Percentiles rank a stretch among this genome's conserved stretches.
phyloP scores from a whole-genome alignment of 108 stramenopile species.

The Mediolabrus comicus region DNA sequence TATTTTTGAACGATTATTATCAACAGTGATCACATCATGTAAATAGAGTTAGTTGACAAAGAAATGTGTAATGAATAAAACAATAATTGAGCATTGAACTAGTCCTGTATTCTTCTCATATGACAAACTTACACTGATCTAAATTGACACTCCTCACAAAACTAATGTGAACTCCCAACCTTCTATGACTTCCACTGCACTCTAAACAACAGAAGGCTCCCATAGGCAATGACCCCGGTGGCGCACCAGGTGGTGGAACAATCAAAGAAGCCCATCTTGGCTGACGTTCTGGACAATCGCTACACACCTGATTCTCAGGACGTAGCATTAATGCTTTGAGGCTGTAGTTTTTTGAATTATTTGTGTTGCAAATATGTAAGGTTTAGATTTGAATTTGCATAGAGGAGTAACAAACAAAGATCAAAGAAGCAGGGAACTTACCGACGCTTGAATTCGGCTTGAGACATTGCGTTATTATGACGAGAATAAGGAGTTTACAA shows the following conservation, averaged over 20 bases:
- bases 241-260: constrained; percentile 80
- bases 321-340: constrained; percentile 83
- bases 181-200: constrained; percentile 97
- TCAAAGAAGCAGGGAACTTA: background rate
- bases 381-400: background rate
- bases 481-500: background rate
- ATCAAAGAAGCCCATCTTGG: constrained; percentile 97
- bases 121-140: constrained; percentile 74
- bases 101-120: background rate
- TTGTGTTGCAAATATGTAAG: background rate
- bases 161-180: constrained; percentile 96
- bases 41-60: background rate
- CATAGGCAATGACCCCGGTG: constrained; percentile 71
- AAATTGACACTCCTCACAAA: constrained; percentile 95
- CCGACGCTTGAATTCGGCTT: constrained; percentile 49
- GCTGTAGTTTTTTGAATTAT: too few relatives aligned
- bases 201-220: constrained; percentile 98
- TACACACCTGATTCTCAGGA: constrained; percentile 90
- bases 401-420: background rate
- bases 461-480: constrained; percentile 34
- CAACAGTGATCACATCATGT: too few relatives aligned
- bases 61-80: background rate
- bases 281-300: constrained; percentile 92
- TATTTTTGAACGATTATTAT: too few relatives aligned
- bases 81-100: too few relatives aligned